A percentile compares a stretch with the other conserved stretches of the same genome.
Conservation (phyloP, 371 early-diverging fungal species). For the Syncephalis plumigaleata region DNA sequence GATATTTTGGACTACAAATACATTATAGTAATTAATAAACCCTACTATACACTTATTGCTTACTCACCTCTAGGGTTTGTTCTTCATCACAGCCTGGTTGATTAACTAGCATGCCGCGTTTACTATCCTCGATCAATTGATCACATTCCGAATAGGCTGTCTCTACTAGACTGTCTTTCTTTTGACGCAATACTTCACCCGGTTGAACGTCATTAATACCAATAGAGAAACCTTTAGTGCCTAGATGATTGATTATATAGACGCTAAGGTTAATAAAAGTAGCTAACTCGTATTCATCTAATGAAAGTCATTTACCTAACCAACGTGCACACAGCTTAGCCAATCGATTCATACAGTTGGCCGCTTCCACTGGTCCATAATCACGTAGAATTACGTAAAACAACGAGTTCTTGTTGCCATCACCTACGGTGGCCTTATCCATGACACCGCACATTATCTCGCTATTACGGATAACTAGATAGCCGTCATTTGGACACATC, state of each 20-base stretch:
- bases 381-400: constrained; percentile 90
- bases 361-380: constrained; percentile 74
- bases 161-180: constrained; percentile 64
- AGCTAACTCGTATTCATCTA: background rate
- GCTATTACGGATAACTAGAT: constrained; percentile 76
- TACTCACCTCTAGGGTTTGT: constrained; percentile 65
- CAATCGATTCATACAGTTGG: constrained; percentile 85
- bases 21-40: constrained; percentile 7
- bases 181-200: constrained; percentile 44
- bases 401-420: constrained; percentile 87
- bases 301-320: constrained; percentile 27
- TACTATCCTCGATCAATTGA: constrained; percentile 54
- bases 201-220: constrained; percentile 98
- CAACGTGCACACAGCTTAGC: constrained; percentile 89
- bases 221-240: constrained; percentile 91
- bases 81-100: constrained; percentile 82
- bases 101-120: constrained; percentile 52
- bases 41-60: background rate
- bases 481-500: constrained; percentile 83
- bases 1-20: constrained; percentile 47
- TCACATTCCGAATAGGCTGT: constrained; percentile 78
- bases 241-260: constrained; percentile 12
- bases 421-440: constrained; percentile 94
- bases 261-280: background rate
- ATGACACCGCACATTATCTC: constrained; percentile 89